Base-by-base conservation (phyloP, 352 stramenopile genomes). In the Pythium myriotylum region DNA sequence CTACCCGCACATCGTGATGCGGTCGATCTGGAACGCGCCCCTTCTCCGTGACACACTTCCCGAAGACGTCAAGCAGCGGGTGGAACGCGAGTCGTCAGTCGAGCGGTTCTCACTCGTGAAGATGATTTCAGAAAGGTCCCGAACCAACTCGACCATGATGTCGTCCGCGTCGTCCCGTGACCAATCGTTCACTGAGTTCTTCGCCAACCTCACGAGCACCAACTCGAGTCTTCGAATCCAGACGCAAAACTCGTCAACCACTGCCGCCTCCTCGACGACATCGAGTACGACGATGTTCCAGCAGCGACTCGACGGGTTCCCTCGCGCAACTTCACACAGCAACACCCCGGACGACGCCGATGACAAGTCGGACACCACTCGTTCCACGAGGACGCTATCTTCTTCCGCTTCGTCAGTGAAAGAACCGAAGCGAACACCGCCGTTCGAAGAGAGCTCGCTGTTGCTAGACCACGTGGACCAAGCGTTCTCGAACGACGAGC, bases 391-490 rank as follows among this genome's bases (percentile, higher is more conserved):
- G 10, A 46, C 39, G n/a, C 17, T 43, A 20, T 51, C 55, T 39
- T 70, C 57, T 32, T 73, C 49, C 40, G 41, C 8, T 5, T 13
- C 29, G 29, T 35, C 29, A 35, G 29, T n/a, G 17, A 24, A 24
- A n/a, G 61, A 65, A 1, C 47, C 37, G n/a, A 60, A 60, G 50
- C 77, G 81, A 39, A 71, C 68, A 1, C 67, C 79, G 24, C 81
- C 81, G 16, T 91, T 88, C 37, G 59, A 78, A 14, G 78, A 85
- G 17, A 68, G 68, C 35, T 59, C 82, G 20, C 57, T 91, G 29
- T 57, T 92, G n/a, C 42, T 94, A 24, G 84, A 94, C 60, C 80
- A 81, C 52, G 62, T 85, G 19, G 73, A 81, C 27, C 73, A 86
- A 33, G 76, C 81, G n/a, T 94, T 88, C 48, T 72, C 67, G 24